Evolutionary conservation across 129 eudicot genomes (phyloP), one percentile per base, ranked within the genome.

Genomic region (Artemisia annua): DNA sequence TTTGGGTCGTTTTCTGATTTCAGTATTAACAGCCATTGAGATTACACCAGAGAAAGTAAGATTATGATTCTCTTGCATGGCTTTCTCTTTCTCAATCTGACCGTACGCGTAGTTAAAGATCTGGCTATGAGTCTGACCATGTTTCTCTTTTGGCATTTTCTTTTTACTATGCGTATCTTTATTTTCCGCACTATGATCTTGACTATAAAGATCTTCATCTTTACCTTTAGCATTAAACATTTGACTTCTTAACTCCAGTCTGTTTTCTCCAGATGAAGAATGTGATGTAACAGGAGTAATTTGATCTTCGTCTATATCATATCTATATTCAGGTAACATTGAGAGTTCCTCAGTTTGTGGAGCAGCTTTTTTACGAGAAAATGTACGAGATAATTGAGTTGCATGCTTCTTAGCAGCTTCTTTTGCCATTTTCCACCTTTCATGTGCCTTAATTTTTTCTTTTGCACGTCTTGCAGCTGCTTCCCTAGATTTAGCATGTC

Each of bases 1-100:
- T 63, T 73, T 48, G 28, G 92, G 98, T 43, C 98, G 73, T 82
- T 85, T 92, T 68, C 62, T 82, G 13, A 73, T 81, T 51, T 87
- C 89, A 5, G 70, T 54, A 56, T 85, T 63, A 3, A 84, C 75
- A 9, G 91, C 96, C 98, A 24, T 24, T 24, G 30, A 26, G 30
- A 26, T 26, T 26, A 26, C 30, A 26, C 30, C 3, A 2, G 30
- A 26, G 30, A 26, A 26, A 26, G 4, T 26, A 26, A 26, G 4
- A 26, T 89, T 89, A 63, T 89, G 79, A 78, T 87, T 89, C 58
- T 92, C 85, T 80, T 83, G 90, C 85, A 71, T 80, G 53, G 88
- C 95, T 81, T 87, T 92, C 71, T 92, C 98, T 79, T 60, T 92
- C 90, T 92, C 98, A 16, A 92, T 83, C 72, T 89, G 95, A n/a